phyloP scores from a whole-genome alignment of 352 stramenopile genomes.

The Pythium inflatum region DNA sequence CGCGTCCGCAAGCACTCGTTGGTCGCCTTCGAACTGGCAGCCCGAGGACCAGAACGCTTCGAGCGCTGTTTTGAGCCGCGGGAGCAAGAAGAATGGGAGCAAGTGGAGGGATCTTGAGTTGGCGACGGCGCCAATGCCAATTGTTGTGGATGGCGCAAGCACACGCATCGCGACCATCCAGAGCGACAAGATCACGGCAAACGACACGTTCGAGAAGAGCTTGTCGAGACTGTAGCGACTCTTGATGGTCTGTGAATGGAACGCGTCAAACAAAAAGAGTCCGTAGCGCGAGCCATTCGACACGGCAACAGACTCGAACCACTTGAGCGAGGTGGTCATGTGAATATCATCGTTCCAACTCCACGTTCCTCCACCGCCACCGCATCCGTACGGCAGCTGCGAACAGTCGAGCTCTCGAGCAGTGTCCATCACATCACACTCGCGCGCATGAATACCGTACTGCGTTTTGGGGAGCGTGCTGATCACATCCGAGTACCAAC shows the following conservation, averaged over 20 bases:
- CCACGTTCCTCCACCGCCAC: not conserved
- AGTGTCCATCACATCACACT: conserved; percentile 26
- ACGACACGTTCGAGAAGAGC: not conserved
- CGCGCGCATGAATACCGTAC: conserved; percentile 3
- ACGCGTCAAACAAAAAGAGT: conserved; percentile 35
- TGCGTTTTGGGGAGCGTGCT: not conserved
- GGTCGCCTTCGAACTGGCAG: conserved; percentile 31
- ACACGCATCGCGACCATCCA: conserved; percentile 41
- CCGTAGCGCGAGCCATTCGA: conserved; percentile 38
- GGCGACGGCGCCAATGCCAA: conserved; percentile 22
- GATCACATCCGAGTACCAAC: conserved; percentile 34
- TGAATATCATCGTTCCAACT: not conserved
- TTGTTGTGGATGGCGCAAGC: not conserved
- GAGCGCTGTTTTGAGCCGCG: conserved; percentile 28
- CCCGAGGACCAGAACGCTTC: conserved; percentile 37
- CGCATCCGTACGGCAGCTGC: not conserved
- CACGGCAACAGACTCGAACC: conserved; percentile 11
- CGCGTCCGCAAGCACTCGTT: conserved; percentile 25
- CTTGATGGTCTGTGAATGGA: not conserved
- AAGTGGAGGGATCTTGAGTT: conserved; percentile 24
- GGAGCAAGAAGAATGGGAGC: conserved; percentile 31
- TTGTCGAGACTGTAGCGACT: not conserved
- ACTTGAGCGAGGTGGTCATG: not conserved
- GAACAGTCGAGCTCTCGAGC: not conserved
- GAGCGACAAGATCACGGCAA: conserved; percentile 41